Conservation (phyloP, 257 asterid species). For the Solanum peruvianum region DNA sequence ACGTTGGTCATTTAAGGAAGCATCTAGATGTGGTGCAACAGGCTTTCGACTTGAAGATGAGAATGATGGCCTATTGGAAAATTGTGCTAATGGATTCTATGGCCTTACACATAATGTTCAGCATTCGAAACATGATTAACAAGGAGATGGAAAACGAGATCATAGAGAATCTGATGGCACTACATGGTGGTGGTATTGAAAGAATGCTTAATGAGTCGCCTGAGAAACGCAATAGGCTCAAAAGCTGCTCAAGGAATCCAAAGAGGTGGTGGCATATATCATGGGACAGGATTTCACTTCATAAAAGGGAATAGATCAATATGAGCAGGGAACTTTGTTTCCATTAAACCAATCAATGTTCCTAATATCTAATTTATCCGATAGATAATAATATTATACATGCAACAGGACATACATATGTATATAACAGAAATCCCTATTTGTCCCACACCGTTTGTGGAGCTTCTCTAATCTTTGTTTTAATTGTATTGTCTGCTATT, state of each 20-base stretch:
- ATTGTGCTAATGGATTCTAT: conserved; percentile 7
- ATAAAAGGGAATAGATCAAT: not conserved
- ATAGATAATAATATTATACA: not conserved
- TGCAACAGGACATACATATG: not conserved
- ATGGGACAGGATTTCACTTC: not conserved
- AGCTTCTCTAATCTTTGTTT: not conserved
- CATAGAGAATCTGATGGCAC: not conserved
- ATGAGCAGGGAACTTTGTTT: not conserved
- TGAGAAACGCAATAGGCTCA: not conserved
- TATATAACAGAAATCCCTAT: not conserved
- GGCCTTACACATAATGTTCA: conserved; percentile 12
- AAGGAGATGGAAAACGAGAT: conserved; percentile 14
- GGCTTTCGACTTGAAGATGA: conserved; percentile 22
- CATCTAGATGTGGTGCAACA: not conserved
- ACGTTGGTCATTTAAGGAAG: not conserved
- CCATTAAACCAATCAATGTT: not conserved
- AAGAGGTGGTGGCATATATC: not conserved
- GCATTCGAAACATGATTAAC: conserved; percentile 6
- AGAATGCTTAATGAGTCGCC: conserved; percentile 7
- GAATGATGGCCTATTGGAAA: conserved; percentile 20
- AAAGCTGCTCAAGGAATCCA: conserved; percentile 7
- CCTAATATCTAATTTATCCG: not conserved
- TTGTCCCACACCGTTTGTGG: not conserved
- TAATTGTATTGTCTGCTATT: accelerated
- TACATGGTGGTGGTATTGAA: conserved; percentile 1